A percentile compares a stretch with the other conserved stretches of the same genome.
These are phyloP conservation scores for Dendrothele bispora DNA, from an alignment of 768 basidiomycete genomes.

Conservation along the genomic window DNA sequence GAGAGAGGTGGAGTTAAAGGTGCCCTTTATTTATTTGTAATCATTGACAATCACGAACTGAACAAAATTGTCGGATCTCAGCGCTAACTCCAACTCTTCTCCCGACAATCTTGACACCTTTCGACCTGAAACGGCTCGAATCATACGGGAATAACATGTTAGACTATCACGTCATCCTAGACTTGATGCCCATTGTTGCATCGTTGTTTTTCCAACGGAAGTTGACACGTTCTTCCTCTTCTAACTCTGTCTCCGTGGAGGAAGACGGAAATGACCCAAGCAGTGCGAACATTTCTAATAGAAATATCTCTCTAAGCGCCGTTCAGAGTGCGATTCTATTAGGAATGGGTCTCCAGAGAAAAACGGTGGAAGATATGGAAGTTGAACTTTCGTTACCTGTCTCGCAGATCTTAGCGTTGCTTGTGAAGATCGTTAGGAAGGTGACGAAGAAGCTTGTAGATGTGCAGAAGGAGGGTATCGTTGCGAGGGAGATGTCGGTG, in stretches of 20 bases:
- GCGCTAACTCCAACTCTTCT: conserved; percentile 42
- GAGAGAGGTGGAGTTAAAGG: conserved; percentile 34
- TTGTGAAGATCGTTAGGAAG: conserved; percentile 88
- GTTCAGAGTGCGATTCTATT: conserved; percentile 92
- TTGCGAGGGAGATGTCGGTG: no score
- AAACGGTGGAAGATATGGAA: conserved; percentile 88
- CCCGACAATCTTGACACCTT: conserved; percentile 74
- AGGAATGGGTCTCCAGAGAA: conserved; percentile 87
- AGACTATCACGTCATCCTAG: conserved; percentile 95
- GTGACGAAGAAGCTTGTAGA: conserved; percentile 73
- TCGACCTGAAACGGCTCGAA: conserved; percentile 93
- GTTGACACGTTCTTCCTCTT: conserved; percentile 22
- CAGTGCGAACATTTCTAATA: no score
- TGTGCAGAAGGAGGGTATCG: conserved; percentile 78
- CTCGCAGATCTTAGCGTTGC: conserved; percentile 84
- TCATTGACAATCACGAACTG: no score
- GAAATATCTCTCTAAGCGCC: conserved; percentile 70
- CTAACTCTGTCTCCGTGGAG: background rate
- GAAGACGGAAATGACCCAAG: conserved; percentile 5
- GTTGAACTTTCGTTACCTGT: conserved; percentile 86
- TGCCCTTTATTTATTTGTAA: conserved; percentile 15
- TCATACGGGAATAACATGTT: conserved; percentile 95
- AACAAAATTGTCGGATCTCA: conserved; percentile 7
- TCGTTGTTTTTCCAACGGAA: conserved; percentile 83
- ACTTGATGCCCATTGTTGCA: conserved; percentile 81